Conservation (phyloP, 2,329 filamentous ascomycete genomes). For the Colletotrichum graminicola region DNA sequence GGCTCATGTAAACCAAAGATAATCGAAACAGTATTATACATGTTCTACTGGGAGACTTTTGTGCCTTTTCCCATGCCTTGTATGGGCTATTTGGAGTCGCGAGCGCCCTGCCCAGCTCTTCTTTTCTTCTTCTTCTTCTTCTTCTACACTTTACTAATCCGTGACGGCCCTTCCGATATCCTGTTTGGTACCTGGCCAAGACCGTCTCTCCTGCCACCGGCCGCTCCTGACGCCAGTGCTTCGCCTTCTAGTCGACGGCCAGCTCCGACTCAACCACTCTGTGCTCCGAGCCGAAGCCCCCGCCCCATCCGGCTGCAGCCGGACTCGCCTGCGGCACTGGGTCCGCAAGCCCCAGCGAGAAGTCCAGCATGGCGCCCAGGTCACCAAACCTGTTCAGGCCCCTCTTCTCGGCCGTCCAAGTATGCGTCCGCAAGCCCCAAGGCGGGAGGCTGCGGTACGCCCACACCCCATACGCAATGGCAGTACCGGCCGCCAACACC, state of each 20-base stretch:
- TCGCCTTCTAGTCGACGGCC: slow-evolving; percentile 30
- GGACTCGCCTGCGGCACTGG: slow-evolving; percentile 23
- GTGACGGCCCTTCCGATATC: background rate
- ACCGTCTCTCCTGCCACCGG: background rate
- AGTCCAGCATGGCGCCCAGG: slow-evolving; percentile 59
- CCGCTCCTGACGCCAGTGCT: background rate
- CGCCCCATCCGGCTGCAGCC: slow-evolving; percentile 17
- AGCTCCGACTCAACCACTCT: slow-evolving; percentile 40
- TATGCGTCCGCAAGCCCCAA: slow-evolving; percentile 59
- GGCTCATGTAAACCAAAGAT: background rate
- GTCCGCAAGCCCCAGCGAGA: slow-evolving; percentile 40
- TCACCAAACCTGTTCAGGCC: slow-evolving; percentile 60
- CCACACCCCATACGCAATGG: slow-evolving; percentile 55
- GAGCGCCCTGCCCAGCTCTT: background rate
- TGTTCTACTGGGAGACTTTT: background rate
- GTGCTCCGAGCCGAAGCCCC: slow-evolving; percentile 28
- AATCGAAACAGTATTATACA: slow-evolving; percentile 30
- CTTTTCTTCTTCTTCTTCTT: too few species aligned
- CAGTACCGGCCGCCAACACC: slow-evolving; percentile 54
- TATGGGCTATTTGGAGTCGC: background rate
- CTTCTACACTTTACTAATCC: background rate
- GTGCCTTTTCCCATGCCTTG: slow-evolving; percentile 1
- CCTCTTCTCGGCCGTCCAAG: slow-evolving; percentile 54
- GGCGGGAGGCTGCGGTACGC: slow-evolving; percentile 57
- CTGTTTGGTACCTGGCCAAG: background rate